These are phyloP conservation scores for Colletotrichum limetticola DNA, from an alignment of 2,329 filamentous ascomycete genomes.

Conservation along the genomic window DNA sequence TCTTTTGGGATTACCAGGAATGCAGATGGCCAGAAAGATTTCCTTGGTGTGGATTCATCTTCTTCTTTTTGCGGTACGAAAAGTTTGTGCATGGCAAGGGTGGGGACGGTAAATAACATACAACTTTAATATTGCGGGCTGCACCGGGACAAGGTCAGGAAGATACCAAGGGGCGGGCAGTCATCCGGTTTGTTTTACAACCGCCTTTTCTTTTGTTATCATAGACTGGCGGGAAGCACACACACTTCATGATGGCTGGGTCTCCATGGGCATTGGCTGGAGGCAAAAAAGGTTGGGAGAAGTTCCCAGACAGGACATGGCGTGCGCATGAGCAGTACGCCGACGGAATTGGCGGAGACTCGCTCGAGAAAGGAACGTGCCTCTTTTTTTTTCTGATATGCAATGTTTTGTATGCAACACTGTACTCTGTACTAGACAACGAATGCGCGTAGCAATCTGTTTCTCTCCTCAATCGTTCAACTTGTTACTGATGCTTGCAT, in stretches of 20 bases:
- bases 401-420: slow-evolving; percentile 26
- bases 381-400: slow-evolving; percentile 7
- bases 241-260: slow-evolving; percentile 33
- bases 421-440: slow-evolving; percentile 36
- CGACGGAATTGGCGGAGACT: slow-evolving; percentile 6
- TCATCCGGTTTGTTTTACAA: slow-evolving; percentile 29
- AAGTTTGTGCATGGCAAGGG: slow-evolving; percentile 35
- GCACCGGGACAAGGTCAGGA: slow-evolving; percentile 22
- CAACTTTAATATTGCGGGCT: slow-evolving; percentile 36
- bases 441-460: slow-evolving; percentile 21
- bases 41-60: neutral
- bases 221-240: slow-evolving; percentile 34
- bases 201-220: slow-evolving; percentile 28
- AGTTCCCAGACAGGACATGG: slow-evolving; percentile 30
- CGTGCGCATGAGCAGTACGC: slow-evolving; percentile 4
- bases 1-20: neutral
- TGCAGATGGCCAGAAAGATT: neutral
- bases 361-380: slow-evolving; percentile 23
- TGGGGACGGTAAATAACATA: slow-evolving; percentile 36
- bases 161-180: slow-evolving; percentile 31
- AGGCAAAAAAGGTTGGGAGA: slow-evolving; percentile 28
- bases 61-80: slow-evolving; percentile 14
- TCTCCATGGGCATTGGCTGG: slow-evolving; percentile 28
- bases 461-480: neutral
- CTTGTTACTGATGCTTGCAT: neutral